Evolutionary conservation across 1,139 yeast species (phyloP).

Genomic region (Geotrichum europaeum): DNA sequence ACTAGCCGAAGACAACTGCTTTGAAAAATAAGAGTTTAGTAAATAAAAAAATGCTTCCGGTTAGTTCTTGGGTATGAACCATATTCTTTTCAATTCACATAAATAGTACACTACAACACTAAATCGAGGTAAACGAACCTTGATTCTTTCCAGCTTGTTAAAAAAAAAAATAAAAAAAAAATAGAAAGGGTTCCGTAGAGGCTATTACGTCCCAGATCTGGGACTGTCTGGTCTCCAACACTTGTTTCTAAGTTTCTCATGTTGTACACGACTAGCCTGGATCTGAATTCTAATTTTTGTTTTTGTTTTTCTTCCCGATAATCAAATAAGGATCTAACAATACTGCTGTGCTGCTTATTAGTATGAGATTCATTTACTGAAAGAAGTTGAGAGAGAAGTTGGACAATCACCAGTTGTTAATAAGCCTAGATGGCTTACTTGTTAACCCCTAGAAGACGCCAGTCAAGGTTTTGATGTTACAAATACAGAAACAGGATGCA

Average conservation of each 20-base stretch:
- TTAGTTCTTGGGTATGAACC: not conserved
- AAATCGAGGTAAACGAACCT: not conserved
- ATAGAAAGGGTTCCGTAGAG: not conserved
- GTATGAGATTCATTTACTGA: too few species aligned
- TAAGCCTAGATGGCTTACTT: not conserved
- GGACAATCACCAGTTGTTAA: not conserved
- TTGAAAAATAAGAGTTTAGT: not conserved
- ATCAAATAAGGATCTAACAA: not conserved
- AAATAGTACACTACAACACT: not conserved
- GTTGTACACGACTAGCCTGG: not conserved
- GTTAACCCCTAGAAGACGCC: not conserved
- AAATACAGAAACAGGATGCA: not conserved
- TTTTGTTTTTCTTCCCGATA: not conserved
- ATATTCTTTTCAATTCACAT: too few species aligned
- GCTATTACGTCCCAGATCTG: not conserved
- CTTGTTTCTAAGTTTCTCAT: not conserved
- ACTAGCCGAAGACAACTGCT: not conserved
- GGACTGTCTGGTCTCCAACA: not conserved
- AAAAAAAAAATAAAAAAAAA: not conserved
- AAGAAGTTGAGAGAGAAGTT: too few species aligned
- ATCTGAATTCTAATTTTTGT: not conserved
- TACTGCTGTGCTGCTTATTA: not conserved
- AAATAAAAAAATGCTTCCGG: not conserved
- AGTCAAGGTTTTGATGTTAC: not conserved
- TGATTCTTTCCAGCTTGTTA: not conserved